phyloP scores from a whole-genome alignment of 305 asterid genomes.

The Fraxinus ornus region DNA sequence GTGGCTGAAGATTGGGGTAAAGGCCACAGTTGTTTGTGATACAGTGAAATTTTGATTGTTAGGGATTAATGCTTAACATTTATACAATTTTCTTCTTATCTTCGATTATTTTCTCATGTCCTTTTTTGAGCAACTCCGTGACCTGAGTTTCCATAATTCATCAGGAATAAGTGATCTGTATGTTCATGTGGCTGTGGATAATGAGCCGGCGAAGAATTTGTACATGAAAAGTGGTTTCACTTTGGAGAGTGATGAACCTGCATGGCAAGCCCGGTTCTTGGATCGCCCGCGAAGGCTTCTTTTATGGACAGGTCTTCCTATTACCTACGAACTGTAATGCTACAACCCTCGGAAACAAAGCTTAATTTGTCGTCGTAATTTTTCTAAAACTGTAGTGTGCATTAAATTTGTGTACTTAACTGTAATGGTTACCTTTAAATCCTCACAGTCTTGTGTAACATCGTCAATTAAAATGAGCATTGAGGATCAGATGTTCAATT shows the following conservation, averaged over 20 bases:
- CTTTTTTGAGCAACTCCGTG: conserved; percentile 3
- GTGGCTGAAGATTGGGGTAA: conserved; percentile 87
- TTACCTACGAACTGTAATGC: conserved; percentile 44
- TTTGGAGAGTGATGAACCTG: conserved; percentile 80
- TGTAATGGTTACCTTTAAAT: not conserved
- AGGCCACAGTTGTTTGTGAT: not conserved
- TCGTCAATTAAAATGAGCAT: not conserved
- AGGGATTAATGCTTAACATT: not conserved
- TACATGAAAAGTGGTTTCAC: conserved; percentile 79
- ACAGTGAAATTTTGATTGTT: not conserved
- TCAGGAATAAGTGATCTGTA: conserved; percentile 90
- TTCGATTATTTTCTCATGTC: not conserved
- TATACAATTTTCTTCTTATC: not conserved
- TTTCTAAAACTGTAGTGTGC: not conserved
- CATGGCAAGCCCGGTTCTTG: conserved; percentile 88
- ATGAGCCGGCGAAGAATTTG: conserved; percentile 73
- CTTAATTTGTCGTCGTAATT: not conserved
- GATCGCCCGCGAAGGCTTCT: conserved; percentile 90
- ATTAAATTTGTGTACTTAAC: not conserved
- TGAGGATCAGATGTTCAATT: not conserved
- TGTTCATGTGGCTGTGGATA: conserved; percentile 87
- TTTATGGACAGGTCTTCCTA: conserved; percentile 73
- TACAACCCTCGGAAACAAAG: not conserved
- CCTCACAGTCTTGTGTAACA: not conserved
- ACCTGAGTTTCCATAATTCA: conserved; percentile 13